Base-by-base conservation (phyloP, 108 stramenopile species). In the Skeletonema marinoi region DNA sequence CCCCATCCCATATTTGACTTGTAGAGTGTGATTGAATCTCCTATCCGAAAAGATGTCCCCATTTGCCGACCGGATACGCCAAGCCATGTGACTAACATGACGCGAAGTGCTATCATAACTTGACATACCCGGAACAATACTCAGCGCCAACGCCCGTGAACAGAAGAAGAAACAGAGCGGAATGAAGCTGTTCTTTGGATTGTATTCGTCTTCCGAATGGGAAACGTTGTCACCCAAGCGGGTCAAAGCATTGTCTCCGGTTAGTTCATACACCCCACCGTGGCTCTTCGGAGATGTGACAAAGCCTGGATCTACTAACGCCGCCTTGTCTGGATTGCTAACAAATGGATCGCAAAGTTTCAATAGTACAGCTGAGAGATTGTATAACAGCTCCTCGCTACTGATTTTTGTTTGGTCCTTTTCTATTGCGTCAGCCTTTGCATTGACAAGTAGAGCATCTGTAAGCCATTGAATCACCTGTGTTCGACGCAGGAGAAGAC, bases 341-440 rank as follows among this genome's bases (percentile, higher is more conserved):
- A 94, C 78, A 68, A 96, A 94, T 9, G 95, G 95, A 32, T 91
- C 91, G 64, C 91, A 96, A 0, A 93, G 85, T 75, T 96, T 92
- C 62, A 96, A 74, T 59, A 96, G 65, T 29, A 77, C 77, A 10
- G 87, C 88, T 6, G 84, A 84, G 2, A 90, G 62, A 66, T 96
- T 96, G 44, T 89, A 70, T 36, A 96, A 62, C 11, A 87, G 56
- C 60, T 74, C 69, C 21, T 83, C 60, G 48, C 77, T 81, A 72
- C 85, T 81, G n/a, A 93, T 89, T 78, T 96, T 96, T 68, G 77
- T 74, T 29, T 70, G 63, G 78, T 96, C 95, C 11, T 88, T 90
- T 61, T 90, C 77, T 61, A 89, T 85, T 14, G 85, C 95, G 25
- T 83, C 83, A 1, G 95, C 93, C 60, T 86, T 85, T 39, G 74